Conservation (phyloP, 1,284 basidiomycete species). For the Rhodotorula glutinis region DNA sequence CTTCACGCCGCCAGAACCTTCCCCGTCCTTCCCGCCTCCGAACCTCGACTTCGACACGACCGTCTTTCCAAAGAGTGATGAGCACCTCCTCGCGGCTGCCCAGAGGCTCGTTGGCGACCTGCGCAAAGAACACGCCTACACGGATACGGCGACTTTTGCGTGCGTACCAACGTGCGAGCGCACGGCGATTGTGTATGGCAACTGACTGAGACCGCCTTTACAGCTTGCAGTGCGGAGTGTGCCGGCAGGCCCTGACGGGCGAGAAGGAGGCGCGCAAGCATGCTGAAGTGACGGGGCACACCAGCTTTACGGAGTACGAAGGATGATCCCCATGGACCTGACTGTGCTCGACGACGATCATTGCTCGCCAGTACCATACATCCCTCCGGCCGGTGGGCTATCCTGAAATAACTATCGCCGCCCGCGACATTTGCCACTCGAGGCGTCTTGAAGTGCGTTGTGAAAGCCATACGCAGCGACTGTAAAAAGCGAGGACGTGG, state of each 20-base stretch:
- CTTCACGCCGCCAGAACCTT: constrained; percentile 67
- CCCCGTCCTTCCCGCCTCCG: constrained; percentile 36
- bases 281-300: constrained; percentile 79
- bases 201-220: no score
- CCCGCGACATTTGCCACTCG: no score
- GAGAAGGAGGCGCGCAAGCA: constrained; percentile 87
- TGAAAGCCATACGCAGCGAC: no score
- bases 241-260: constrained; percentile 69
- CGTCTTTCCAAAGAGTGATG: constrained; percentile 57
- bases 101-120: constrained; percentile 68
- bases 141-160: constrained; percentile 80
- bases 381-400: no score
- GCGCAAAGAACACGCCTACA: constrained; percentile 72
- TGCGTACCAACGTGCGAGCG: not conserved
- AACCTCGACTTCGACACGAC: constrained; percentile 78
- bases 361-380: no score
- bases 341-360: no score
- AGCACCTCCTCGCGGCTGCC: constrained; percentile 63
- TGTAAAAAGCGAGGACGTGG: no score
- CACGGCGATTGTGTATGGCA: no score
- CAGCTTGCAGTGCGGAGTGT: constrained; percentile 46
- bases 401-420: no score
- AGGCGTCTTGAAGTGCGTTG: no score
- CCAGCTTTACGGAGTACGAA: constrained; percentile 77
- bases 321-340: not conserved